Evolutionary conservation across 176 grass and related monocot genomes (phyloP).

Genomic region (Otatea glauca): DNA sequence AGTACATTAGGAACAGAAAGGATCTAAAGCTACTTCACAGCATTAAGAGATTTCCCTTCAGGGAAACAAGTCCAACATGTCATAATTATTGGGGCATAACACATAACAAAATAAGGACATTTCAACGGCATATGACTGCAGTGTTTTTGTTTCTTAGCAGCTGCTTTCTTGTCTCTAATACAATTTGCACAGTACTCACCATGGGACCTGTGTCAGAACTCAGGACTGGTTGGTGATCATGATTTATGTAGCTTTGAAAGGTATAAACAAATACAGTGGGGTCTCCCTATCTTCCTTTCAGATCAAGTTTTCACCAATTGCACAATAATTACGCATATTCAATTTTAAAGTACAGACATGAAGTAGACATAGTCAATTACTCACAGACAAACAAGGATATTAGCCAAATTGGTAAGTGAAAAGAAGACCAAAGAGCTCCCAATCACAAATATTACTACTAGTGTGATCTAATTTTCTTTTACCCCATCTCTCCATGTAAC

Average conservation of each 20-base stretch:
- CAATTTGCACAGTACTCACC: not conserved
- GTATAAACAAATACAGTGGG: not conserved
- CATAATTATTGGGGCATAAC: not conserved
- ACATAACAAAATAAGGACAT: not conserved
- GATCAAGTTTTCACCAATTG: not conserved
- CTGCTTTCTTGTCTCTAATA: not conserved
- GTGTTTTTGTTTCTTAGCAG: not conserved
- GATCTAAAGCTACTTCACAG: too few relatives aligned
- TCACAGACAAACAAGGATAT: not conserved
- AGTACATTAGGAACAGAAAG: conserved; percentile 12
- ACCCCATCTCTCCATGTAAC: not conserved
- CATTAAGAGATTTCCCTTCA: not conserved
- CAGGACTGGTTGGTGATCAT: not conserved
- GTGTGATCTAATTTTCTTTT: not conserved
- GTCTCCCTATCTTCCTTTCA: not conserved
- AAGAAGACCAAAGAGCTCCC: not conserved
- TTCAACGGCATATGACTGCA: not conserved
- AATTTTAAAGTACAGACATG: not conserved
- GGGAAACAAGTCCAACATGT: not conserved
- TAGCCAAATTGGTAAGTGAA: not conserved
- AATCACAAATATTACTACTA: not conserved
- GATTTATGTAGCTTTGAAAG: not conserved
- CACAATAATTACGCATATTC: not conserved
- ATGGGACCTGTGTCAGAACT: not conserved
- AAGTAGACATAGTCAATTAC: too few relatives aligned